phyloP scores from a whole-genome alignment of 495 filamentous ascomycete genomes.

The Aspergillus carlsbadensis region DNA sequence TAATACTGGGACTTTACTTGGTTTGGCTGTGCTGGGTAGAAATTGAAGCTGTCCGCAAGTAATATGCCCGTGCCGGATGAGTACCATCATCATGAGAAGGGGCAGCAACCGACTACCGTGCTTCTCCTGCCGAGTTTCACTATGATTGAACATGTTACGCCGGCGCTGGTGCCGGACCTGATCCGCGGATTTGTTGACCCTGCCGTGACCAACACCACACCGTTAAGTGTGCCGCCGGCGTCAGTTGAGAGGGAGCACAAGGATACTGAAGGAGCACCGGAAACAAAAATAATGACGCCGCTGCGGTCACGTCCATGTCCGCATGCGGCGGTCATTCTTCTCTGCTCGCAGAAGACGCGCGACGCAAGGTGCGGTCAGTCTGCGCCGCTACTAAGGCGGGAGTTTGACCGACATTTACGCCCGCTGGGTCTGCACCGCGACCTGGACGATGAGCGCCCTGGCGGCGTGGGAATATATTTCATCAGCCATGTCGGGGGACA shows the following conservation, averaged over 20 bases:
- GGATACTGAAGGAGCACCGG: constrained; percentile 16
- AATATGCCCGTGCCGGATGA: constrained; percentile 79
- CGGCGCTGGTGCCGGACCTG: constrained; percentile 67
- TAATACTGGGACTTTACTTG: background rate
- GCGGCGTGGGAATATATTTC: constrained; percentile 93
- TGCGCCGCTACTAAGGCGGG: constrained; percentile 79
- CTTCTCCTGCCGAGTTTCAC: constrained; percentile 88
- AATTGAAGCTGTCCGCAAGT: constrained; percentile 87
- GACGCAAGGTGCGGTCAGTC: constrained; percentile 94
- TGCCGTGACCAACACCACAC: constrained; percentile 72
- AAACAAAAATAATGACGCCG: constrained; percentile 40
- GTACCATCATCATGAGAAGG: constrained; percentile 50
- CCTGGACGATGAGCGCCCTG: constrained; percentile 78
- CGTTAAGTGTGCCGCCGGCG: constrained; percentile 45
- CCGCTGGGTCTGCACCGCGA: constrained; percentile 83
- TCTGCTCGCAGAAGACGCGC: constrained; percentile 89
- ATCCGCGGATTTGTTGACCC: constrained; percentile 69
- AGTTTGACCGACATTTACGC: constrained; percentile 87
- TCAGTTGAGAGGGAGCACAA: constrained; percentile 8
- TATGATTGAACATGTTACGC: constrained; percentile 82
- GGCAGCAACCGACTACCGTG: constrained; percentile 73
- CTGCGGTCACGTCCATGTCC: constrained; percentile 70
- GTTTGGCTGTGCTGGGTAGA: constrained; percentile 41
- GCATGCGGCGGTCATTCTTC: constrained; percentile 81
- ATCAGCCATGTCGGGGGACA: constrained; percentile 72